A percentile compares a stretch with the other conserved stretches of the same genome.
Evolutionary conservation across 768 basidiomycete genomes (phyloP).

Genomic region (Tulasnella sp.): DNA sequence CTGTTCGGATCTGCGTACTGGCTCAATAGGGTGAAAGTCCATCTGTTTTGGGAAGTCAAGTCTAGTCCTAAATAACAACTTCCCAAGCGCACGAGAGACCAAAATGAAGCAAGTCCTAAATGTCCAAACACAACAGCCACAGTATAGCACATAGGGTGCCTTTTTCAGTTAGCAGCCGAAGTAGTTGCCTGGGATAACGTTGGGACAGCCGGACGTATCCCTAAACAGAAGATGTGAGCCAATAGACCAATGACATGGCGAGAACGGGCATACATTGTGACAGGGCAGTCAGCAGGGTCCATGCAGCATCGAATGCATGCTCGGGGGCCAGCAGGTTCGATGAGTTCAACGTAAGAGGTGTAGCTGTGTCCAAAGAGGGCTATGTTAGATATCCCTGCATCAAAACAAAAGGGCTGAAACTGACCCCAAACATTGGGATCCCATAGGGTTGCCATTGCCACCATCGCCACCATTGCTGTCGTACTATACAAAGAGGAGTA

Average conservation of each 20-base stretch:
- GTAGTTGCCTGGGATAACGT: conserved; percentile 9
- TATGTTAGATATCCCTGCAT: not conserved
- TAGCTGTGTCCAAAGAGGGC: not conserved
- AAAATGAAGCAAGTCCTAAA: not conserved
- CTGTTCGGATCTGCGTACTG: no score
- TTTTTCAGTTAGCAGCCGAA: not conserved
- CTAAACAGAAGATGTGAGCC: not conserved
- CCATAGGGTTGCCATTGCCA: not conserved
- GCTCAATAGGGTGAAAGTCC: no score
- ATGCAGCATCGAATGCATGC: conserved; percentile 11
- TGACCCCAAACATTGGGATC: conserved; percentile 4
- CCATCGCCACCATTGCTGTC: conserved; percentile 8
- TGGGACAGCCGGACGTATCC: conserved; percentile 7
- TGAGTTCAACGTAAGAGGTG: not conserved
- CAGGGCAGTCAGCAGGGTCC: conserved; percentile 12
- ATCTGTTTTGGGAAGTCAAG: no score
- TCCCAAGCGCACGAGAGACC: not conserved
- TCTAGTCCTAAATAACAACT: not conserved
- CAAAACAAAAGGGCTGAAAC: not conserved
- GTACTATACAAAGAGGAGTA: not conserved
- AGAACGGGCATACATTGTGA: not conserved
- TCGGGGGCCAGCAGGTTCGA: conserved; percentile 4
- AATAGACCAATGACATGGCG: not conserved
- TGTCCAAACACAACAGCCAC: not conserved
- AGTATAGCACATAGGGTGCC: not conserved